Evolutionary conservation across 352 stramenopile genomes (phyloP).

Genomic region (Globisporangium camurandrum): DNA sequence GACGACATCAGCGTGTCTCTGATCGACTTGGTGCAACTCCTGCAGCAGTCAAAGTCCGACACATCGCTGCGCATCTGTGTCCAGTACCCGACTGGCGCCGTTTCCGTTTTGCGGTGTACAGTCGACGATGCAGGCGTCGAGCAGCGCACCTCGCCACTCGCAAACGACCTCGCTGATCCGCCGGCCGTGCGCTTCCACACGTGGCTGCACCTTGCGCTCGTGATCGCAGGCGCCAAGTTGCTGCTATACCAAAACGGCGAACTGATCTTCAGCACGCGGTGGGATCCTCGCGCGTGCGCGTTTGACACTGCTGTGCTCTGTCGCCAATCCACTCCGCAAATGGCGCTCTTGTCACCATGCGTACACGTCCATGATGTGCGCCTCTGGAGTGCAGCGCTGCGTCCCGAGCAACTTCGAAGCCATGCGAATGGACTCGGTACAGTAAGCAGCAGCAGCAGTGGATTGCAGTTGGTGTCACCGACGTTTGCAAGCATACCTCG

Average conservation of each 20-base stretch:
- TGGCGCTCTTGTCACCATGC: constrained; percentile 1
- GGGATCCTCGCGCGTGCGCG: neutral
- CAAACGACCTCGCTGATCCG: neutral
- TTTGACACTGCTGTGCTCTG: neutral
- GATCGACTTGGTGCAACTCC: constrained; percentile 23
- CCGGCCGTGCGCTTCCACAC: constrained; percentile 10
- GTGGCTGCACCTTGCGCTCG: constrained; percentile 50
- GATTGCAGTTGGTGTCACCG: neutral
- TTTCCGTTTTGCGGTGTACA: neutral
- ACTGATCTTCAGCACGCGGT: constrained; percentile 1
- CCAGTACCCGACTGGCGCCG: neutral
- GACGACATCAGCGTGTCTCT: neutral
- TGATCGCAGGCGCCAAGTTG: constrained; percentile 29
- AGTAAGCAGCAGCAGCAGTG: constrained; percentile 9
- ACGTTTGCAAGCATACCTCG: constrained; percentile 20
- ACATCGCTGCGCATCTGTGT: constrained; percentile 12
- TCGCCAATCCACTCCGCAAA: neutral
- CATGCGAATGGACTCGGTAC: constrained; percentile 41
- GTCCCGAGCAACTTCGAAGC: constrained; percentile 43
- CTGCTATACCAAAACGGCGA: constrained; percentile 37
- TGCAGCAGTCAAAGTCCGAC: neutral
- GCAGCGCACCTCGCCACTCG: neutral
- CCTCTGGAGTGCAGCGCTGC: constrained; percentile 52
- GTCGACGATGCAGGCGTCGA: neutral
- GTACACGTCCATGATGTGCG: constrained; percentile 51